Base-by-base conservation (phyloP, 2,329 filamentous ascomycete species). In the Zasmidium citrigriseum region DNA sequence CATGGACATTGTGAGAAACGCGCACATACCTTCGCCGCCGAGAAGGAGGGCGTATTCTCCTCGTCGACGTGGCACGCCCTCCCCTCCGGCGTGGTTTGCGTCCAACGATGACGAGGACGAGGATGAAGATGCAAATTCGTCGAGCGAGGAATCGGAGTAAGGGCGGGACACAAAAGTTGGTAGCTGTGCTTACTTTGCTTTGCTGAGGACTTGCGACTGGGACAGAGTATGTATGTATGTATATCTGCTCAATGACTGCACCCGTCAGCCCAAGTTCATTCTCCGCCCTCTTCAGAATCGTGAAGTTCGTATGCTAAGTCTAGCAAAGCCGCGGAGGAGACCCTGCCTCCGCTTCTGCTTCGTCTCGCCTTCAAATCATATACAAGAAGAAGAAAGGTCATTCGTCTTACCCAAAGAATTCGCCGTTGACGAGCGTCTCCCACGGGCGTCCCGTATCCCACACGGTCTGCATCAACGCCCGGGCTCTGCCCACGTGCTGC, bases 391-490 rank as follows among this genome's bases (percentile, higher is more conserved):
- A n/a, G 14, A 16, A n/a, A 16, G 34, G 14, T 48, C 5, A 51
- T 51, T 16, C 27, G 16, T 24, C 46, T 81, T 72, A 88, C 24
- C 86, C 87, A 68, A 90, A 85, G 68, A 89, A 90, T 72, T 89
- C 87, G 24, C 84, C 85, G 62, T 81, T 80, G 5, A 87, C 82
- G 57, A 91, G 74, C 29, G 82, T 83, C 74, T 90, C 87, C 88
- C 88, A 91, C 27, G 86, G 82, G 68, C 80, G 81, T 25, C 83
- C 83, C n/a, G 83, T 86, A 62, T 84, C 79, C 88, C 88, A 91
- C 9, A 87, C 85, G 64, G 77, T 80, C 73, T 89, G 81, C 85
- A 92, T 88, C 45, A 91, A 72, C 48, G 74, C 78, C 57, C 85
- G 80, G 45, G 89, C 87, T 64, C 63, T 57, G 67, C 80, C 73